Evolutionary conservation across 2,329 filamentous ascomycete genomes (phyloP), one percentile per base, ranked within the genome.

Genomic region (Calonectria hawksworthii): DNA sequence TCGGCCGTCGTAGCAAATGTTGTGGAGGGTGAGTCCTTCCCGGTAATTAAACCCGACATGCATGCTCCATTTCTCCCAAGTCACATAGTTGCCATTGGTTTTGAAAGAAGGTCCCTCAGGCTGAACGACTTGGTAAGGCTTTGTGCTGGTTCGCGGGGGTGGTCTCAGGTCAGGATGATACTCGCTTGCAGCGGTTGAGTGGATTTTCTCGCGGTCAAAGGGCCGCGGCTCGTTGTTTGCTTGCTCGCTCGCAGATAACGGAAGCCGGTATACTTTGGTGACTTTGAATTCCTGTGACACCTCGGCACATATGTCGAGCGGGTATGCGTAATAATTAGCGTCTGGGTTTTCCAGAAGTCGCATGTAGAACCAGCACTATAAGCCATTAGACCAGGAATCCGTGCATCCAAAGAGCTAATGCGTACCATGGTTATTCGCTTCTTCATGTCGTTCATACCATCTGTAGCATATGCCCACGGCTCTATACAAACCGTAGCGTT

Each of bases 21-120:
- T 91, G 78, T 95, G 92, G 0, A 95, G 88, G 1, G 92, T 92
- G 3, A 91, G 88, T 18, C 93, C 93, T 81, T 95, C 93, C 4
- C 93, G 88, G 47, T 90, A 89, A 85, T 93, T 94, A 86, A 94
- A 95, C 7, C 90, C 90, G 6, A 95, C 89, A 32, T 92, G 87
- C 83, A 95, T 90, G 1, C 88, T 87, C 92, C 92, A 94, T 80
- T 93, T 91, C 81, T 92, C 90, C 91, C 91, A 92, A 44, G 84
- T 80, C 4, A 91, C 74, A 9, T 79, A 78, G 73, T 86, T 86
- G 76, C 87, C 83, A 63, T 83, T 83, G n/a, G 93, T 86, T 1
- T 84, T 72, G 64, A 85, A 85, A 0, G 83, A 85, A 0, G 83
- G 80, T 1, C 83, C 83, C 10, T 83, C 78, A 0, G 83, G 83